Evolutionary conservation across 768 basidiomycete species (phyloP), one percentile per base, ranked within the genome.

Genomic region (Chalciporus sphaerocephalus): DNA sequence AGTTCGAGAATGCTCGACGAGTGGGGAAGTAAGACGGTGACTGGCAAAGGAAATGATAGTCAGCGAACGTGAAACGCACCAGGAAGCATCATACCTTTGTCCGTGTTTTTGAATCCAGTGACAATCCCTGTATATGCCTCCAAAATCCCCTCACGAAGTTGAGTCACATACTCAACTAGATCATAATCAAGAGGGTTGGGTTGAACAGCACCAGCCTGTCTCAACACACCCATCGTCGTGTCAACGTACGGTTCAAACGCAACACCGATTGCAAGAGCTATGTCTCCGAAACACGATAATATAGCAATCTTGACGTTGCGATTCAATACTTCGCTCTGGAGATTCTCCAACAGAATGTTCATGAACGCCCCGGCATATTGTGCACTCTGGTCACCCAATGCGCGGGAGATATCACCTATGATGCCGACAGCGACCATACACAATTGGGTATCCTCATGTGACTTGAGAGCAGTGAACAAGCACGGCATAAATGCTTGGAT

Each of bases 301-400:
- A 98, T 90, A n/a, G 88, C 84, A 32, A 97, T 94, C 76, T 99
- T 99, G 64, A 97, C 96, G 53, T 87, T 88, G 38, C 95, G 80
- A 59, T 92, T 89, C 46, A 99, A 74, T 18, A 92, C 82, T 0
- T 93, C 85, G 54, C 88, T 92, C 65, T 91, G 87, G 28, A 99
- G 73, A 57, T 95, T 92, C 65, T 93, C 89, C 17, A 97, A 73
- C 24, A 99, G 74, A 13, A 90, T 90, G 10, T 80, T 85, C 89
- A 99, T 96, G 73, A 99, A 94, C 3, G 83, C 74, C 47, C 80
- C 75, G 30, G 92, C 84, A 65, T 93, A 97, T 56, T 87, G 84
- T 2, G 80, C 78, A 46, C 85, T 85, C 59, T 83, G 79, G 46
- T 92, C 87, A 36, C 91, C 87, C 16, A 98, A 78, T 1, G 93